These are phyloP conservation scores for Turritis glabra DNA, from an alignment of 345 rosid genomes.

Conservation along the genomic window DNA sequence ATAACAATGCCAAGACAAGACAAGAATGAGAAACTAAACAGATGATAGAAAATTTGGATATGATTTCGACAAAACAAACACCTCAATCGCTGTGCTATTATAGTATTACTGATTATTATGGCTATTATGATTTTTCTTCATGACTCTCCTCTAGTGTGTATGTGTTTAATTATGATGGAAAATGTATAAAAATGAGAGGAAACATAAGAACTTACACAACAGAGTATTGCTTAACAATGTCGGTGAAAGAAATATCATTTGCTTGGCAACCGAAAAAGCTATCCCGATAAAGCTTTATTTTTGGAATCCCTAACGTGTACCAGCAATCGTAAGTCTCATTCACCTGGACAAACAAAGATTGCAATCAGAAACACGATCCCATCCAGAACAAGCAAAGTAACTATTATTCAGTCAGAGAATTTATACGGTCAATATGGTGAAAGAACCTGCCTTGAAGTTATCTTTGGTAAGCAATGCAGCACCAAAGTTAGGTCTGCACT, in stretches of 20 bases:
- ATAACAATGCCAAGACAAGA: background rate
- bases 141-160: background rate
- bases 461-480: slow-evolving; percentile 74
- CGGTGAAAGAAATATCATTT: slow-evolving; percentile 56
- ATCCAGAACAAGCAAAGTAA: background rate
- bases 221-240: slow-evolving; percentile 55
- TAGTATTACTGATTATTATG: background rate
- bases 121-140: background rate
- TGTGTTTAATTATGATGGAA: slow-evolving; percentile 3
- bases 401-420: background rate
- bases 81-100: background rate
- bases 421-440: background rate
- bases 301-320: slow-evolving; percentile 64
- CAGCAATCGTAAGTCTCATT: slow-evolving; percentile 93
- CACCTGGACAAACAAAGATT: slow-evolving; percentile 46
- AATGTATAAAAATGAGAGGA: background rate
- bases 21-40: background rate
- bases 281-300: slow-evolving; percentile 70
- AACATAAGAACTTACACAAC: slow-evolving; percentile 57
- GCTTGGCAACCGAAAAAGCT: slow-evolving; percentile 71
- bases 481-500: slow-evolving; percentile 83
- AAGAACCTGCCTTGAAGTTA: slow-evolving; percentile 66
- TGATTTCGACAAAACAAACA: slow-evolving; percentile 14
- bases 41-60: background rate
- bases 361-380: slow-evolving; percentile 2